Evolutionary conservation across 495 filamentous ascomycete species (phyloP).

Genomic region (Astrocystis sublimbata): DNA sequence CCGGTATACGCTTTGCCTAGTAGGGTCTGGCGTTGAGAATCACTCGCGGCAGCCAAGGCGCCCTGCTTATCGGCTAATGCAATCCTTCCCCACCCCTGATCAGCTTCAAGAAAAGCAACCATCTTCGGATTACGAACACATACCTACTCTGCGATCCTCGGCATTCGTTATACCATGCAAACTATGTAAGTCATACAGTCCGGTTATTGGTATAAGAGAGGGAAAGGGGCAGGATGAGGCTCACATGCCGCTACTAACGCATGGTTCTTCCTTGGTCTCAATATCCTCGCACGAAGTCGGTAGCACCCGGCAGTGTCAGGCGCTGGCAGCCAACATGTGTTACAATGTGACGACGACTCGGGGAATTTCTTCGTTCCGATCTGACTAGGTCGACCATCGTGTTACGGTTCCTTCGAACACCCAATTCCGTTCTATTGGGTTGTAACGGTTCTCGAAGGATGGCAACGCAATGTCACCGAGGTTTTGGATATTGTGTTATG

Average conservation of each 20-base stretch:
- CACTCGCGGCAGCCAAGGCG: conserved; percentile 12
- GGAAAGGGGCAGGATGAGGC: not conserved
- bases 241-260: conserved; percentile 16
- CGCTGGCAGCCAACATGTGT: conserved; percentile 13
- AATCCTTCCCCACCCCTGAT: conserved; percentile 16
- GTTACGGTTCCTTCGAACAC: conserved; percentile 12
- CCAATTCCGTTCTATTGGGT: conserved; percentile 20
- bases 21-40: conserved; percentile 8
- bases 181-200: not conserved
- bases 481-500: conserved; percentile 8
- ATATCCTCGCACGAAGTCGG: conserved; percentile 16
- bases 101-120: conserved; percentile 17
- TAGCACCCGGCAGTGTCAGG: conserved; percentile 12
- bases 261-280: conserved; percentile 20
- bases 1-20: conserved; percentile 11
- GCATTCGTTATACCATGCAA: conserved; percentile 8
- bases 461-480: conserved; percentile 16
- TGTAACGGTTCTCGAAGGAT: conserved; percentile 21
- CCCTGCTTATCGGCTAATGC: conserved; percentile 18
- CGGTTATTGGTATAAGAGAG: conserved; percentile 10
- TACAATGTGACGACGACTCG: conserved; percentile 13
- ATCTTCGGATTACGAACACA: conserved; percentile 15
- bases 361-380: conserved; percentile 20
- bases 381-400: conserved; percentile 9
- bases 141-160: conserved; percentile 1